phyloP scores from a whole-genome alignment of 805 yeast genomes.

The Sungouiella blattae region DNA sequence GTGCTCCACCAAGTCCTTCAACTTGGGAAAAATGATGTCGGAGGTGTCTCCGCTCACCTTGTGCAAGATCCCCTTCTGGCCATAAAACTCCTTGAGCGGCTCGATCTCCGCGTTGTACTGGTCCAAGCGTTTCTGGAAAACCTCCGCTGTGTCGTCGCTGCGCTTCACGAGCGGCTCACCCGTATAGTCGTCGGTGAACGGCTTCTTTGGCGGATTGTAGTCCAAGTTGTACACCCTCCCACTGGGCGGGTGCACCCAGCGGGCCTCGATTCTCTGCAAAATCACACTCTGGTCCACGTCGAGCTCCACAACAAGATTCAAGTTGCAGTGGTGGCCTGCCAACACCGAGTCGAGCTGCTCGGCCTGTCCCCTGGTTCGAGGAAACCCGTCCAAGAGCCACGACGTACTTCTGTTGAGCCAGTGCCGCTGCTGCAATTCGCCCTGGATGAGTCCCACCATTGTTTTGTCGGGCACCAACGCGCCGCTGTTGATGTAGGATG shows the following conservation, averaged over 20 bases:
- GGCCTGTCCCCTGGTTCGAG: slow-evolving; percentile 79
- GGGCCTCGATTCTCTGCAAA: slow-evolving; percentile 71
- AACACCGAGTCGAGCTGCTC: slow-evolving; percentile 47
- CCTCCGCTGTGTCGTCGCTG: slow-evolving; percentile 76
- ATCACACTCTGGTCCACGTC: slow-evolving; percentile 86
- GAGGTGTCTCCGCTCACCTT: slow-evolving; percentile 75
- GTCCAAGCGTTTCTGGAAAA: slow-evolving; percentile 64
- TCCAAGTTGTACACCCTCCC: slow-evolving; percentile 85
- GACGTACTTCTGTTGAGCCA: slow-evolving; percentile 46
- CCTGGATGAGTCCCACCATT: slow-evolving; percentile 57
- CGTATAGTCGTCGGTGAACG: slow-evolving; percentile 82
- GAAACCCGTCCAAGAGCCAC: slow-evolving; percentile 91
- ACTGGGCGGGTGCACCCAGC: slow-evolving; percentile 81
- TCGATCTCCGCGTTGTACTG: slow-evolving; percentile 54
- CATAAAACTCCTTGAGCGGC: slow-evolving; percentile 67
- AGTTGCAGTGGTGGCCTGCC: slow-evolving; percentile 29
- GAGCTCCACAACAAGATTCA: slow-evolving; percentile 81
- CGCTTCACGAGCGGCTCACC: slow-evolving; percentile 83
- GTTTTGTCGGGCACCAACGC: slow-evolving; percentile 67
- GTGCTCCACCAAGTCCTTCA: slow-evolving; percentile 38
- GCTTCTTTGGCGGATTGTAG: slow-evolving; percentile 83
- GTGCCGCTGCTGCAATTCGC: slow-evolving; percentile 39
- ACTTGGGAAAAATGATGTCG: slow-evolving; percentile 77
- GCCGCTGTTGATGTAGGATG: slow-evolving; percentile 57
- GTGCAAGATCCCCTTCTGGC: slow-evolving; percentile 38